Base-by-base conservation (phyloP, 169 alveolate genomes). In the Plasmodium inui region DNA sequence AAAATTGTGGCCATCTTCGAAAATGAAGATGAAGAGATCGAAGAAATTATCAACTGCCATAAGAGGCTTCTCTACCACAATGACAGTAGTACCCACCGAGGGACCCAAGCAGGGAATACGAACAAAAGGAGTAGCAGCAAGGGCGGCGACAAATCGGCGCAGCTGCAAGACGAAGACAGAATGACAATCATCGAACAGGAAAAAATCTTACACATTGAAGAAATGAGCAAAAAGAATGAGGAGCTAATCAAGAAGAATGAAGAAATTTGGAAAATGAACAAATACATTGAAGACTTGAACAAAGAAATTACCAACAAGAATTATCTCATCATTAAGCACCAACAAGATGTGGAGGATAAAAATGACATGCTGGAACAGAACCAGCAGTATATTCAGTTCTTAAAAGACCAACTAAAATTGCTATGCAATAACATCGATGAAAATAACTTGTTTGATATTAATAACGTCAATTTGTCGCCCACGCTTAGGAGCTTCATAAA, bases 221-320 rank as follows among this genome's bases (percentile, higher is more conserved):
- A 88, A 79, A 88, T 88, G 89, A 88, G 94, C 72, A 88, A 88
- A 79, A 88, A 88, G 44, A 88, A 88, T 41, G 94, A 88, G 57
- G 94, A 88, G 44, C 72, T 88, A 14, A 88, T 88, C 2, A 79
- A 88, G 22, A 88, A 88, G 67, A 88, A 88, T 88, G 94, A 88
- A 61, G 90, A 88, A 79, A 88, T 88, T 57, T 88, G 94, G 94
- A 88, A 88, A 39, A 39, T 88, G 50, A 88, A 88, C 53, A 88
- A 88, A 88, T 88, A 57, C 41, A 88, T 88, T 22, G 94, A 88
- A 88, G 82, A 88, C 1, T 67, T 88, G 67, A 88, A 88, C 41
- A 88, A 79, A 67, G 94, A 88, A 78, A 88, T 88, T 34, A 88
- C 94, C 22, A 78, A 88, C 82, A 88, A 88, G 30, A 28, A 88